Percentiles rank a stretch among this genome's conserved stretches.
phyloP scores from a whole-genome alignment of 257 asterid species.

The Coffea canephora region DNA sequence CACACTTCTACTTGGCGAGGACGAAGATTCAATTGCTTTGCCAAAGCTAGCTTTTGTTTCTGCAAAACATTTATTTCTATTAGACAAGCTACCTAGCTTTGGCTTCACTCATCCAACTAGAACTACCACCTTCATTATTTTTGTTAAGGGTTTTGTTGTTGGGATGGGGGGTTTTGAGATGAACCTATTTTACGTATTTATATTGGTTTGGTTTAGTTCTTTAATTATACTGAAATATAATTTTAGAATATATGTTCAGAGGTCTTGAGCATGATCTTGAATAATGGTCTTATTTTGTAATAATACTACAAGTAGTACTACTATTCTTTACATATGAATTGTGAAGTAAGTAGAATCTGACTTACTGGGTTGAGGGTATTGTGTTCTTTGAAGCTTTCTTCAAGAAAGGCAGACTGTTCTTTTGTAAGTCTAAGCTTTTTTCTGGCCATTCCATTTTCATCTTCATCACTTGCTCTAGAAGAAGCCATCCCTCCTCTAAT shows the following conservation, averaged over 20 bases:
- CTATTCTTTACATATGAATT: background rate
- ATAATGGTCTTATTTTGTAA: background rate
- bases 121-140: background rate
- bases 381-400: constrained; percentile 90
- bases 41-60: constrained; percentile 79
- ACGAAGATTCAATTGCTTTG: constrained; percentile 80
- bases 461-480: constrained; percentile 72
- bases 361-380: constrained; percentile 88
- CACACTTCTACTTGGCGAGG: constrained; percentile 97
- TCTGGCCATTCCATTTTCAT: constrained; percentile 50
- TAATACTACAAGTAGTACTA: no score
- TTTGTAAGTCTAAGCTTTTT: constrained; percentile 77
- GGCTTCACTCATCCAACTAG: no score
- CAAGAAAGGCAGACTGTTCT: constrained; percentile 85
- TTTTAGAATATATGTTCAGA: background rate
- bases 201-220: background rate
- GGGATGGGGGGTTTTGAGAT: no score
- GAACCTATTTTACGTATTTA: background rate
- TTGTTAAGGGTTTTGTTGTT: background rate
- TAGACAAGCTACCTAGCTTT: background rate
- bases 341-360: background rate
- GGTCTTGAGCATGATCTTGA: background rate
- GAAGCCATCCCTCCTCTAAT: constrained; percentile 27
- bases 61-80: constrained; percentile 22
- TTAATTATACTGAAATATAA: background rate